Base-by-base conservation (phyloP, 805 yeast species). In the Kluyveromyces lactis region DNA sequence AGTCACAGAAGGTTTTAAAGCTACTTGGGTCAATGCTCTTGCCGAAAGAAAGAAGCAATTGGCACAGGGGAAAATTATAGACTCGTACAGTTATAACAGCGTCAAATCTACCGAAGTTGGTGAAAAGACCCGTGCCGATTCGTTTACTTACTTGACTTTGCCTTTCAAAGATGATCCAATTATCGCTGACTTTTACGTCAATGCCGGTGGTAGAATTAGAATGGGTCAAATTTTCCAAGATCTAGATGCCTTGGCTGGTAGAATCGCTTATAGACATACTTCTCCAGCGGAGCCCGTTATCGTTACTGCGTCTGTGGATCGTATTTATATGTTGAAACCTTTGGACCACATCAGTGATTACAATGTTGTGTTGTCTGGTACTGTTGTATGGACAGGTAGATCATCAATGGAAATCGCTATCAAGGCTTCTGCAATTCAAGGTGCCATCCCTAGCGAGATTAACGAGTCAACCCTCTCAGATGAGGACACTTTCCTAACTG, bases 381-480 rank as follows among this genome's bases (percentile, higher is more conserved):
- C 79, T 38, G 96, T 87, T 31, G 80, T 94, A 7, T 89, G 95
- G 86, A 89, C 96, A 0, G 97, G 97, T 43, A 70, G 86, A 44
- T 84, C 95, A 1, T 87, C 96, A 1, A 89, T 89, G 96, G 97
- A 89, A 63, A 89, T 89, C 54, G 75, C 87, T 34, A 92, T 89
- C 51, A 82, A 78, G 55, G 97, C 96, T 2, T 83, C 86, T 47
- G 79, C 94, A 2, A 79, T 77, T 41, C 79, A 75, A 38, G 73
- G 69, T 11, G 67, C 67, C 7, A 47, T 76, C 7, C 84, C 84
- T 4, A 55, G 57, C 12, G 69, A 68, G 19, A 64, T 81, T 41
- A 69, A 72, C 10, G 81, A 80, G 43, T 71, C 66, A 3, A 66
- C 74, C 28, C 72, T 86, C 44, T 44, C 53, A 8, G 73, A 71